phyloP scores from a whole-genome alignment of 2,329 filamentous ascomycete genomes.

The Monilinia vaccinii-corymbosi region DNA sequence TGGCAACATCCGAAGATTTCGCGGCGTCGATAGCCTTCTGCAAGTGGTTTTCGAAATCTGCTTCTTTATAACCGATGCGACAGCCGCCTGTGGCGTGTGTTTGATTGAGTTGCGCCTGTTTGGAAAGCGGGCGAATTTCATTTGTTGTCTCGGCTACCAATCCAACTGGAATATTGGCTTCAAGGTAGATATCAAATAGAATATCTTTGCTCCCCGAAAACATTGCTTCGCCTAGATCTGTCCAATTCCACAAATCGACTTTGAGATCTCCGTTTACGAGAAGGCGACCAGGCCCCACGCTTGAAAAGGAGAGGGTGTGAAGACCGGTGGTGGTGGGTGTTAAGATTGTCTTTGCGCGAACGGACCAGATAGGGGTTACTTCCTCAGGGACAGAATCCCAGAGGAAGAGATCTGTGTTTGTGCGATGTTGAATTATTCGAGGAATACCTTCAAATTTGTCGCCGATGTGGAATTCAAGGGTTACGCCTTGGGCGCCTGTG shows the following conservation, averaged over 20 bases:
- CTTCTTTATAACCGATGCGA: slow-evolving; percentile 61
- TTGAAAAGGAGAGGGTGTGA: slow-evolving; percentile 60
- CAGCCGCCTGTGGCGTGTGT: slow-evolving; percentile 63
- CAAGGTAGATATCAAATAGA: slow-evolving; percentile 50
- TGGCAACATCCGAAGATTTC: slow-evolving; percentile 53
- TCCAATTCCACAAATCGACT: slow-evolving; percentile 62
- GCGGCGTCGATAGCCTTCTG: slow-evolving; percentile 56
- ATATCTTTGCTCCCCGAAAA: slow-evolving; percentile 60
- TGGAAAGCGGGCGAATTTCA: slow-evolving; percentile 51
- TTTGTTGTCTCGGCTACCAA: slow-evolving; percentile 58
- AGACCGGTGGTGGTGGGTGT: slow-evolving; percentile 49
- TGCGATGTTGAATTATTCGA: slow-evolving; percentile 47
- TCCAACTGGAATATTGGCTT: slow-evolving; percentile 49
- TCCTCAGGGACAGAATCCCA: slow-evolving; percentile 60
- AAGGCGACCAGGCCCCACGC: slow-evolving; percentile 54
- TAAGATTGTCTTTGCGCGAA: slow-evolving; percentile 41
- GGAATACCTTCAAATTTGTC: slow-evolving; percentile 53
- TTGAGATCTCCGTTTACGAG: slow-evolving; percentile 50
- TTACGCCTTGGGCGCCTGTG: slow-evolving; percentile 50
- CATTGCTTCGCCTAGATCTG: slow-evolving; percentile 60
- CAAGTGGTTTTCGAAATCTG: slow-evolving; percentile 51
- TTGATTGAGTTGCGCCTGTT: slow-evolving; percentile 44
- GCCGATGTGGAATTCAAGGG: slow-evolving; percentile 55
- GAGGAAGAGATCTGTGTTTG: slow-evolving; percentile 58
- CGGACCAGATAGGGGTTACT: slow-evolving; percentile 53